Conservation (phyloP, 768 basidiomycete species). For the Collybiopsis luxurians region DNA sequence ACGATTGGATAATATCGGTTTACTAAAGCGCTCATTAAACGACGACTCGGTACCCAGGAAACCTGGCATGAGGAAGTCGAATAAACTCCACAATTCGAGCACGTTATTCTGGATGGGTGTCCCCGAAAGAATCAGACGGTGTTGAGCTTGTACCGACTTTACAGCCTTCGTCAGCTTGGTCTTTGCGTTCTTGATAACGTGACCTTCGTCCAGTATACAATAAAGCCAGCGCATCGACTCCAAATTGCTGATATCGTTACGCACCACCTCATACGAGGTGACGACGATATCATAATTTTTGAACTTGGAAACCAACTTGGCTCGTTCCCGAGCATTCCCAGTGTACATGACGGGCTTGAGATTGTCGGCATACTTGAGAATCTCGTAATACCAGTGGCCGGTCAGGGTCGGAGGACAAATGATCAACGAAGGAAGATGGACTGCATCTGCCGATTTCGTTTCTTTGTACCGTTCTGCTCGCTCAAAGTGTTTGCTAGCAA, state of each 20-base stretch:
- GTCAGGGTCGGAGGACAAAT: slow-evolving; percentile 96
- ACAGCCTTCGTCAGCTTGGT: slow-evolving; percentile 97
- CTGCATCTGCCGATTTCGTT: slow-evolving; percentile 68
- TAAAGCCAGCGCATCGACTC: slow-evolving; percentile 85
- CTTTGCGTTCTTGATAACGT: slow-evolving; percentile 98
- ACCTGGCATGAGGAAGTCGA: slow-evolving; percentile 99
- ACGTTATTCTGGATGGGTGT: slow-evolving; percentile 99
- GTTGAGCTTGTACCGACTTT: slow-evolving; percentile 85
- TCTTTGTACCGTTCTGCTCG: slow-evolving; percentile 65
- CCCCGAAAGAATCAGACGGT: slow-evolving; percentile 92
- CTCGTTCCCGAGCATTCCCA: slow-evolving; percentile 82
- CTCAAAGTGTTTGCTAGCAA: slow-evolving; percentile 92
- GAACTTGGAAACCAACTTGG: slow-evolving; percentile 61
- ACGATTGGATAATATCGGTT: slow-evolving; percentile 91
- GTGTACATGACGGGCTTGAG: slow-evolving; percentile 85
- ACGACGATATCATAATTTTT: slow-evolving; percentile 85
- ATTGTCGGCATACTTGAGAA: slow-evolving; percentile 86
- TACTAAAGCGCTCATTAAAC: slow-evolving; percentile 95
- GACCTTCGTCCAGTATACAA: slow-evolving; percentile 97
- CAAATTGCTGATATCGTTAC: slow-evolving; percentile 85
- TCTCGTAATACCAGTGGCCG: slow-evolving; percentile 99
- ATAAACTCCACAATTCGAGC: slow-evolving; percentile 95
- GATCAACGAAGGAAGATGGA: slow-evolving; percentile 91
- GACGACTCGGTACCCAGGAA: slow-evolving; percentile 94
- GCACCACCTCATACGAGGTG: slow-evolving; percentile 96